Evolutionary conservation across 306 rosid species (phyloP).

Genomic region (Luffa acutangula): DNA sequence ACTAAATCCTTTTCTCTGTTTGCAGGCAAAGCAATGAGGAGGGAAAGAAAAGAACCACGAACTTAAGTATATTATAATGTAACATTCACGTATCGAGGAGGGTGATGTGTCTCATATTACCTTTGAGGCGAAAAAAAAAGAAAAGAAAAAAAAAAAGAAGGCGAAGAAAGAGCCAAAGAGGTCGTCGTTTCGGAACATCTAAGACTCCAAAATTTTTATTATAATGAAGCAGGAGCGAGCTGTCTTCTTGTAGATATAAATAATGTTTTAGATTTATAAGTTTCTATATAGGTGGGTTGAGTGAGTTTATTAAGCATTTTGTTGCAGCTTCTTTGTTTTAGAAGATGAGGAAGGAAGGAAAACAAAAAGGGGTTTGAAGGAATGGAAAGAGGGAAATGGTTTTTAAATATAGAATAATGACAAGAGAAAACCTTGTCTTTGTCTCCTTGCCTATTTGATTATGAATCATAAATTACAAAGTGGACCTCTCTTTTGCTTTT

Average conservation of each 20-base stretch:
- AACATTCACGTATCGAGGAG: background rate
- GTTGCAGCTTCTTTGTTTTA: background rate
- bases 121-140: background rate
- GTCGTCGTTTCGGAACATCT: background rate
- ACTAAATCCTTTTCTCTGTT: background rate
- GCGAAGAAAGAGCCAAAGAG: background rate
- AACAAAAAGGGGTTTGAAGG: background rate
- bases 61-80: background rate
- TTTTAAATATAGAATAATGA: slow-evolving; percentile 1
- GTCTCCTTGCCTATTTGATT: background rate
- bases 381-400: background rate
- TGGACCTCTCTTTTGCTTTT: background rate
- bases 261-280: background rate
- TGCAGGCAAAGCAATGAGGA: slow-evolving; percentile 69
- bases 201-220: background rate
- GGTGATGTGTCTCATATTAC: background rate
- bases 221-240: background rate
- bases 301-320: background rate
- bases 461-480: background rate
- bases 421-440: background rate
- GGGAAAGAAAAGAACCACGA: background rate
- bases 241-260: slow-evolving; percentile 4
- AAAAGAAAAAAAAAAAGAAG: background rate
- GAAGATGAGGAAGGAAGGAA: background rate
- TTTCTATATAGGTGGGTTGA: background rate